A percentile compares a stretch with the other conserved stretches of the same genome.
Conservation (phyloP, 164 flowering plant genomes). For the Magnolia officinalis region DNA sequence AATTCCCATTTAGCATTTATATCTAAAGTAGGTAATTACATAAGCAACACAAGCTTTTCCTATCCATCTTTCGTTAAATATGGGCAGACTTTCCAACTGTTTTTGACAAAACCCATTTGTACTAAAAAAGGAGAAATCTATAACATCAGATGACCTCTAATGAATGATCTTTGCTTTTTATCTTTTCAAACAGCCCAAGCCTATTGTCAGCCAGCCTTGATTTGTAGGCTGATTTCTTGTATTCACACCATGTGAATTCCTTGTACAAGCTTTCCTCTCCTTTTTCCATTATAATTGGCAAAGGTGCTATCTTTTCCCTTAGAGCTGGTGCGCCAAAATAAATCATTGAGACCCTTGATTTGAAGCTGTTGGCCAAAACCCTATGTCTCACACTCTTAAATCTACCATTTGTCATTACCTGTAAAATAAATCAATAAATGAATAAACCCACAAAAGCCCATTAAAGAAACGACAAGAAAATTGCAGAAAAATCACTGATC, state of each 20-base stretch:
- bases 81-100: constrained; percentile 7
- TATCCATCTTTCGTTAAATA: constrained; percentile 15
- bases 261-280: constrained; percentile 74
- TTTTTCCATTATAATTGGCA: constrained; percentile 38
- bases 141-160: constrained; percentile 9
- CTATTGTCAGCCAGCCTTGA: constrained; percentile 72
- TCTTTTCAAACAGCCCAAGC: constrained; percentile 51
- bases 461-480: not conserved
- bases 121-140: constrained; percentile 15
- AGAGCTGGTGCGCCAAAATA: constrained; percentile 80
- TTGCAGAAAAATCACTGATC: not conserved
- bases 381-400: constrained; percentile 85
- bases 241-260: constrained; percentile 90
- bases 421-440: constrained; percentile 10
- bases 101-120: constrained; percentile 14
- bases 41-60: not conserved
- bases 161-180: not conserved
- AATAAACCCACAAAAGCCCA: not conserved
- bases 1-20: not conserved
- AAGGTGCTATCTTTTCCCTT: constrained; percentile 54
- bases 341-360: constrained; percentile 79
- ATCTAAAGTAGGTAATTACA: not conserved
- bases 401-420: constrained; percentile 94
- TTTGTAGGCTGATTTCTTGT: constrained; percentile 64
- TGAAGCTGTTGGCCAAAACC: constrained; percentile 54